Conservation (phyloP, 1,139 yeast species). For the Nakaseomyces nivariensis region DNA sequence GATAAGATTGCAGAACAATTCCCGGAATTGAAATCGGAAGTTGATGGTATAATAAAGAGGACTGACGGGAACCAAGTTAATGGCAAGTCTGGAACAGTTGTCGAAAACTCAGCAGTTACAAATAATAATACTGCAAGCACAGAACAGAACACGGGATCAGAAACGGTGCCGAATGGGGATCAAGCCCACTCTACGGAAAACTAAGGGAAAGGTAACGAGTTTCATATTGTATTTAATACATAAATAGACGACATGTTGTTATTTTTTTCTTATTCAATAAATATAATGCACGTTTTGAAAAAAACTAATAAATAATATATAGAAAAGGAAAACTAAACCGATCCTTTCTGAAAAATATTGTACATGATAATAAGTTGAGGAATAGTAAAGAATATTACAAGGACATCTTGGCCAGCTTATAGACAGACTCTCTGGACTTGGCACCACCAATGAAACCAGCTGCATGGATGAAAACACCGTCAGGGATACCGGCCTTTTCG, state of each 20-base stretch:
- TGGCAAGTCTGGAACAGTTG: background rate
- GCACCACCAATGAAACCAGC: constrained; percentile 98
- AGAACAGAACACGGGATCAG: background rate
- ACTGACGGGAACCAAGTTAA: constrained; percentile 17
- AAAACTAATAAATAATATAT: background rate
- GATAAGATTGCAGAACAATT: constrained; percentile 62
- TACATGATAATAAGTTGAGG: too few species aligned
- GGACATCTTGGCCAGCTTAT: constrained; percentile 60
- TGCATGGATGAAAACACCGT: constrained; percentile 88
- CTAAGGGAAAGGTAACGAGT: too few species aligned
- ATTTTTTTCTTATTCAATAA: background rate
- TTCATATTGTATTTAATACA: too few species aligned
- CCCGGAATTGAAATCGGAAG: constrained; percentile 54
- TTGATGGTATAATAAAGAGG: constrained; percentile 41
- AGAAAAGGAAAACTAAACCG: background rate
- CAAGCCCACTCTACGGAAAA: background rate
- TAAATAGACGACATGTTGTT: too few species aligned
- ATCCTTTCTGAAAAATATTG: too few species aligned
- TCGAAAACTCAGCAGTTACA: too few species aligned
- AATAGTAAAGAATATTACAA: constrained; percentile 2
- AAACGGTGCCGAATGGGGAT: background rate
- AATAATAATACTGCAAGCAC: too few species aligned
- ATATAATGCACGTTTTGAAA: background rate
- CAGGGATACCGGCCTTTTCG: constrained; percentile 64
- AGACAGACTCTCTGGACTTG: constrained; percentile 65